These are phyloP conservation scores for Cordyceps farinosa DNA, from an alignment of 2,329 filamentous ascomycete genomes.

Conservation along the genomic window DNA sequence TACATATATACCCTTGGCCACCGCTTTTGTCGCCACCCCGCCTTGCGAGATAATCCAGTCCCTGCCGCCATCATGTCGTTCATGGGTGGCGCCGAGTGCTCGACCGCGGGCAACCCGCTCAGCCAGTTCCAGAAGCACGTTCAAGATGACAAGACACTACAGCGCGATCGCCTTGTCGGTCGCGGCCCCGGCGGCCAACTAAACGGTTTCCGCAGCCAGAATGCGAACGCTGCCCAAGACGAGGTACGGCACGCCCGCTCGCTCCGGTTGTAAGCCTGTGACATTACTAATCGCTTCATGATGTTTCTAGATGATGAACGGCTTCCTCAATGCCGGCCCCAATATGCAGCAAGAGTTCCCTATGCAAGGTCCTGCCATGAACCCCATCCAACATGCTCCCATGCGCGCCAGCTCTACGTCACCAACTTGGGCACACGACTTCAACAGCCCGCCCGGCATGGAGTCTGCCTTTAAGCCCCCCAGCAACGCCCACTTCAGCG, in stretches of 20 bases:
- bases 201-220: slow-evolving; percentile 73
- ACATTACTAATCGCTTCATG: slow-evolving; percentile 29
- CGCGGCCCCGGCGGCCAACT: slow-evolving; percentile 66
- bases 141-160: slow-evolving; percentile 91
- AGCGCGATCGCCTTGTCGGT: slow-evolving; percentile 82
- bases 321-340: slow-evolving; percentile 81
- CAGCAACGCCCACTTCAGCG: slow-evolving; percentile 61
- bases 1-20: not conserved
- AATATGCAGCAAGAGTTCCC: slow-evolving; percentile 52
- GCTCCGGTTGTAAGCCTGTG: slow-evolving; percentile 13
- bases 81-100: slow-evolving; percentile 92
- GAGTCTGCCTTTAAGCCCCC: slow-evolving; percentile 65
- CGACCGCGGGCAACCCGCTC: slow-evolving; percentile 90
- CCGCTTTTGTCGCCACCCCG: slow-evolving; percentile 17
- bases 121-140: slow-evolving; percentile 97
- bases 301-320: slow-evolving; percentile 74
- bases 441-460: slow-evolving; percentile 61
- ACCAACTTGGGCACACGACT: slow-evolving; percentile 52
- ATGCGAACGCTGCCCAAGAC: slow-evolving; percentile 68
- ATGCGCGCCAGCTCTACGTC: slow-evolving; percentile 52
- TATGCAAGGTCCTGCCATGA: slow-evolving; percentile 47
- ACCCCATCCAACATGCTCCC: slow-evolving; percentile 47
- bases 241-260: slow-evolving; percentile 50
- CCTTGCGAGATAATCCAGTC: slow-evolving; percentile 13
- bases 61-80: slow-evolving; percentile 71